Percentiles rank a stretch among this genome's conserved stretches.
Evolutionary conservation across 2,329 filamentous ascomycete genomes (phyloP).

Genomic region (Alternaria gaisen): DNA sequence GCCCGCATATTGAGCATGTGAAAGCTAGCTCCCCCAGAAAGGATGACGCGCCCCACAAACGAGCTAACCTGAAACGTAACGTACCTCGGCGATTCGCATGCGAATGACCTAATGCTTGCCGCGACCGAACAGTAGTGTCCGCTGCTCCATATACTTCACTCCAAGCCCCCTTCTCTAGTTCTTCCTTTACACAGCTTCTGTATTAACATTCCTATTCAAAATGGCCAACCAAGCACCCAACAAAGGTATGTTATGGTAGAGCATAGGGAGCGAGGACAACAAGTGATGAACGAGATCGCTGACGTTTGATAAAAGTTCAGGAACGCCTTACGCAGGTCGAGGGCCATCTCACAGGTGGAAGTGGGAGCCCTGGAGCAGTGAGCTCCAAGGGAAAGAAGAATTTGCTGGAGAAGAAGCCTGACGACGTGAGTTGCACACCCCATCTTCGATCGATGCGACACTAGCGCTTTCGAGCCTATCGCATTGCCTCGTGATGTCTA

Average conservation of each 20-base stretch:
- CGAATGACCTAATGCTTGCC: conserved; percentile 24
- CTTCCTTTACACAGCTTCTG: conserved; percentile 8
- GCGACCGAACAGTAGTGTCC: conserved; percentile 3
- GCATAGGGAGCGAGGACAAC: neutral
- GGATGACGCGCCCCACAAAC: conserved; percentile 27
- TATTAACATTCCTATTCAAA: conserved; percentile 17
- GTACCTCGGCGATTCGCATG: conserved; percentile 25
- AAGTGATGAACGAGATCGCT: conserved; percentile 12
- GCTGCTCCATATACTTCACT: conserved; percentile 3
- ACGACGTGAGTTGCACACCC: conserved; percentile 58
- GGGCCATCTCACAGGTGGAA: conserved; percentile 63
- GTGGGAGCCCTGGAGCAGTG: conserved; percentile 20
- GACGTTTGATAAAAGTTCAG: conserved; percentile 55
- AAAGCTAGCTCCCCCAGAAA: conserved; percentile 21
- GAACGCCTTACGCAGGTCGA: conserved; percentile 68
- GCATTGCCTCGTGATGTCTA: neutral
- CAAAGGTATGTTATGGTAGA: conserved; percentile 25
- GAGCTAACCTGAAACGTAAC: conserved; percentile 19
- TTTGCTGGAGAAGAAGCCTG: conserved; percentile 63
- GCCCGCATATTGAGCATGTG: conserved; percentile 27
- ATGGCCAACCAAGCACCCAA: conserved; percentile 51
- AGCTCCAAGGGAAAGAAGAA: conserved; percentile 52
- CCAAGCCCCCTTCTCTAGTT: conserved; percentile 4
- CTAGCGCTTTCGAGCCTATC: neutral
- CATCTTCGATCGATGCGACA: neutral